Evolutionary conservation across 2,329 filamentous ascomycete genomes (phyloP), one percentile per base, ranked within the genome.

Genomic region (Teratosphaeriaceae sp.): DNA sequence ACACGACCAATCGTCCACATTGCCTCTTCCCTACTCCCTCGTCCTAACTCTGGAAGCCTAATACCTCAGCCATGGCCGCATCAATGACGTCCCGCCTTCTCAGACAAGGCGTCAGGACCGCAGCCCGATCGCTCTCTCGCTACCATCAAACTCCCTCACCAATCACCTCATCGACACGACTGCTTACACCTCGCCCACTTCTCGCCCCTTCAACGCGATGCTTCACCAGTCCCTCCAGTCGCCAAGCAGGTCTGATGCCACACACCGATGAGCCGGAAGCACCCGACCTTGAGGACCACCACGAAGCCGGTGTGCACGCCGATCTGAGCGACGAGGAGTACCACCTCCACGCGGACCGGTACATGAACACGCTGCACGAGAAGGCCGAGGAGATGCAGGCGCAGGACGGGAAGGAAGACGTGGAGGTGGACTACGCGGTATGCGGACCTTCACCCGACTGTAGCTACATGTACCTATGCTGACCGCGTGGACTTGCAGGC

Each of bases 401-500:
- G 22, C 80, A 86, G 56, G 92, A 97, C 59, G 69, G 74, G 23
- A 69, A 76, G 6, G 80, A 84, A 7, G 84, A 88, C 42, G 67
- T 95, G 5, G 92, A 98, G 54, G 84, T 92, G 4, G 92, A 98
- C 60, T 97, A 84, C 56, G 84, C 83, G 47, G 90, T 96, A 72
- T 49, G 82, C 73, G n/a, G n/a, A n/a, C n/a, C n/a, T n/a, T n/a
- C n/a, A n/a, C n/a, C n/a, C n/a, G n/a, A n/a, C n/a, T n/a, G n/a
- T n/a, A n/a, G n/a, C n/a, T n/a, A n/a, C n/a, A n/a, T n/a, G n/a
- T n/a, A n/a, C n/a, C n/a, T n/a, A n/a, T 22, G 24, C 45, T 47
- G 18, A 47, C 36, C n/a, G n/a, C n/a, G n/a, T 15, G n/a, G 2
- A 21, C 21, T 22, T 16, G 12, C 23, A 96, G 89, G 78, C 87